A percentile compares a stretch with the other conserved stretches of the same genome.
These are phyloP conservation scores for Neurospora discreta DNA, from an alignment of 495 filamentous ascomycete genomes.

Conservation along the genomic window DNA sequence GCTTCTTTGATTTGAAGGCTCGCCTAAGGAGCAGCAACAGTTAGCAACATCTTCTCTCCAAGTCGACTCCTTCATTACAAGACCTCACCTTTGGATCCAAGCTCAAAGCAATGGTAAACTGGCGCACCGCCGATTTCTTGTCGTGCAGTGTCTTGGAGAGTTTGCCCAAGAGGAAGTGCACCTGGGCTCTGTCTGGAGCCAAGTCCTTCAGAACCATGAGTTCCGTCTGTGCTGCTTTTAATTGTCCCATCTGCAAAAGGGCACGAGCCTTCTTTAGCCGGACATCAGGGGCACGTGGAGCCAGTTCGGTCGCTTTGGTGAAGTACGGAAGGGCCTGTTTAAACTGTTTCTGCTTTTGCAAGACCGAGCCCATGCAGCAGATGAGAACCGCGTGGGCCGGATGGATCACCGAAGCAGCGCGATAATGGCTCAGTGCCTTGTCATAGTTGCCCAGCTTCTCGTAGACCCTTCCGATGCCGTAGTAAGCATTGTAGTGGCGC, in stretches of 20 bases:
- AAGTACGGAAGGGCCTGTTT: constrained; percentile 70
- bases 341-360: constrained; percentile 76
- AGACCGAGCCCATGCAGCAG: constrained; percentile 78
- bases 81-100: constrained; percentile 83
- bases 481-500: constrained; percentile 95
- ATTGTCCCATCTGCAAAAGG: constrained; percentile 64
- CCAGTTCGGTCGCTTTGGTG: constrained; percentile 62
- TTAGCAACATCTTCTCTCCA: constrained; percentile 7
- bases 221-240: constrained; percentile 61
- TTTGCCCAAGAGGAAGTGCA: constrained; percentile 85
- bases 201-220: constrained; percentile 75
- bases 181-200: constrained; percentile 88
- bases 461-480: constrained; percentile 84
- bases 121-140: constrained; percentile 70
- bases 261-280: constrained; percentile 88
- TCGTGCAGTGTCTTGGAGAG: constrained; percentile 72
- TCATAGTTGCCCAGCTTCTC: constrained; percentile 92
- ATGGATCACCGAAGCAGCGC: constrained; percentile 74
- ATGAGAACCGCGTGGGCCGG: constrained; percentile 83
- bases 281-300: constrained; percentile 69
- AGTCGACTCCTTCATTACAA: background rate
- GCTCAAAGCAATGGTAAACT: constrained; percentile 89
- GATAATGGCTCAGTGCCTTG: constrained; percentile 81
- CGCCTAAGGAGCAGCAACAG: constrained; percentile 44
- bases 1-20: constrained; percentile 84